phyloP scores from a whole-genome alignment of 768 basidiomycete species.

The Tulasnella sp. region DNA sequence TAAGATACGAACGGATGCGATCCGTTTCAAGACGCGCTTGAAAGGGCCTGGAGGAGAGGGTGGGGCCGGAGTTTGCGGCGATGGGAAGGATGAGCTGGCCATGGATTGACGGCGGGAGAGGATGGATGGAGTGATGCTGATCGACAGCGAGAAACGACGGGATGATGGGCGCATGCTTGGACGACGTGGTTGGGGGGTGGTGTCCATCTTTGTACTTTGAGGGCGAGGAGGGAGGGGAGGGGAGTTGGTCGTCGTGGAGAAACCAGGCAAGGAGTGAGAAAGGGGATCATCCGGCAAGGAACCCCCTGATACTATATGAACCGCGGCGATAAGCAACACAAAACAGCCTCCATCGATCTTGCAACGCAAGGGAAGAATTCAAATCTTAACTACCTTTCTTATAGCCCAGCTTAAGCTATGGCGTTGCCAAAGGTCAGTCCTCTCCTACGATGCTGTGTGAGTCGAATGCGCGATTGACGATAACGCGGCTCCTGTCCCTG shows the following conservation, averaged over 20 bases:
- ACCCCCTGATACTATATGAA: too few species aligned
- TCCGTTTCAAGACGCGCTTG: conserved; percentile 1
- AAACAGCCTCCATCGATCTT: too few species aligned
- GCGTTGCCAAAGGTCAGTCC: conserved; percentile 29
- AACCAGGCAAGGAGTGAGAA: background rate
- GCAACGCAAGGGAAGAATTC: too few species aligned
- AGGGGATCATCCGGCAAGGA: too few species aligned
- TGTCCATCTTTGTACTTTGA: background rate
- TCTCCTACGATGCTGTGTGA: conserved; percentile 11
- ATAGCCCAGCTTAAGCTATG: conserved; percentile 22
- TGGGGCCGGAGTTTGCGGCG: background rate
- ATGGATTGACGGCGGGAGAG: conserved; percentile 7
- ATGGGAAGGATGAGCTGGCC: conserved; percentile 1
- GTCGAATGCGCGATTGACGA: background rate
- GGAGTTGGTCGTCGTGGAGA: background rate
- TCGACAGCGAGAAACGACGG: conserved; percentile 5
- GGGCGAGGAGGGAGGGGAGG: background rate
- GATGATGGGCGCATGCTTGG: background rate
- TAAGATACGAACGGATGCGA: background rate
- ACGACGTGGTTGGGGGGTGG: too few species aligned
- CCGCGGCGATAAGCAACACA: too few species aligned
- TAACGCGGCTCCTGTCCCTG: background rate
- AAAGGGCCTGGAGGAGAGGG: background rate
- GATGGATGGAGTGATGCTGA: background rate
- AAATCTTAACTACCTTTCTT: too few species aligned